phyloP scores from a whole-genome alignment of 805 yeast species.

The Lachancea sp. region DNA sequence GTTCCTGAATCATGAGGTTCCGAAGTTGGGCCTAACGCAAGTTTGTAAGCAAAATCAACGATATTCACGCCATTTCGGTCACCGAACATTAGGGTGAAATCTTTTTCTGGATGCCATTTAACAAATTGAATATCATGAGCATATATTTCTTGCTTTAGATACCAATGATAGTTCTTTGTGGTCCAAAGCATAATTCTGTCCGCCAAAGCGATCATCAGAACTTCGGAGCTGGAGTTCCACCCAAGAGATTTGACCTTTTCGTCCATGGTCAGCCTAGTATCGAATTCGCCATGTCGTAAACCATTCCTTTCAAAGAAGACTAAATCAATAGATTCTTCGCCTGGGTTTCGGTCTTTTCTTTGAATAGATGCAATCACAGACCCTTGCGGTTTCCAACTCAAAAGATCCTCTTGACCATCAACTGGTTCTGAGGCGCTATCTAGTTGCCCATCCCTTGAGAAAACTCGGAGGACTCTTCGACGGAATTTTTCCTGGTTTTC shows the following conservation, averaged over 20 bases:
- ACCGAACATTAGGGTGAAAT: slow-evolving; percentile 65
- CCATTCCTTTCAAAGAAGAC: slow-evolving; percentile 93
- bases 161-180: slow-evolving; percentile 92
- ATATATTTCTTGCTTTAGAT: slow-evolving; percentile 71
- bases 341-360: slow-evolving; percentile 40
- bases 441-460: slow-evolving; percentile 67
- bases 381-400: slow-evolving; percentile 91
- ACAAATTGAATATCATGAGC: slow-evolving; percentile 35
- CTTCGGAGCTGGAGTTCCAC: slow-evolving; percentile 81
- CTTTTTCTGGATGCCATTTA: slow-evolving; percentile 88
- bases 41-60: slow-evolving; percentile 59
- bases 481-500: slow-evolving; percentile 28
- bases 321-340: slow-evolving; percentile 38
- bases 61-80: slow-evolving; percentile 48
- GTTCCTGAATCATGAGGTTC: slow-evolving; percentile 72
- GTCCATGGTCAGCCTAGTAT: slow-evolving; percentile 51
- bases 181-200: slow-evolving; percentile 83
- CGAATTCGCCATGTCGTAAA: slow-evolving; percentile 80
- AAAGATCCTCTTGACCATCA: slow-evolving; percentile 64
- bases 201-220: slow-evolving; percentile 59
- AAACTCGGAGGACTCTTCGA: slow-evolving; percentile 79
- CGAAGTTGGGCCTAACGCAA: slow-evolving; percentile 60
- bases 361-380: slow-evolving; percentile 78
- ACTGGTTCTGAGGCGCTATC: slow-evolving; percentile 86
- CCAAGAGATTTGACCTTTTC: slow-evolving; percentile 46